These are phyloP conservation scores for Agaricus blazei DNA, from an alignment of 768 basidiomycete species.

Conservation along the genomic window DNA sequence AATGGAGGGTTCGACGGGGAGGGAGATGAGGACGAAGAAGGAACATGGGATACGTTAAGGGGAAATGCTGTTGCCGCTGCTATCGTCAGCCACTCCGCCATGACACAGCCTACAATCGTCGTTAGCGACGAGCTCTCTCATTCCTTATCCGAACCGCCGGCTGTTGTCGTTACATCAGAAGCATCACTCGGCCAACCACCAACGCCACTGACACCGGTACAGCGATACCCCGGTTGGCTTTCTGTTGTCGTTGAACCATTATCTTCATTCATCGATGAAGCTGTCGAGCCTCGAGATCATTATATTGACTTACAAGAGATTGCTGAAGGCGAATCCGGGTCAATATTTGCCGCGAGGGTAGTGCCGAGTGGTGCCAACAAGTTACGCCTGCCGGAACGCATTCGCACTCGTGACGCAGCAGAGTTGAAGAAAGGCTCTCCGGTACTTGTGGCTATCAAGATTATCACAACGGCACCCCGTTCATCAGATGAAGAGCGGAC, in stretches of 20 bases:
- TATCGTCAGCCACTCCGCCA: slow-evolving; percentile 18
- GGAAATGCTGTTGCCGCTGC: slow-evolving; percentile 22
- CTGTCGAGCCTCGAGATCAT: slow-evolving; percentile 54
- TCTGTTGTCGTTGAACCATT: slow-evolving; percentile 54
- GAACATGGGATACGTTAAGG: slow-evolving; percentile 13
- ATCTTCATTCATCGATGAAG: slow-evolving; percentile 58
- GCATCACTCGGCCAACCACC: slow-evolving; percentile 9
- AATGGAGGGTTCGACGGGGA: slow-evolving; percentile 12
- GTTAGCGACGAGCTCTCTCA: slow-evolving; percentile 22
- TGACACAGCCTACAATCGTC: slow-evolving; percentile 27
- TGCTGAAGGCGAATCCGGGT: slow-evolving; percentile 80
- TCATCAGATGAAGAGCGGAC: background rate
- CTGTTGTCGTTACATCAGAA: slow-evolving; percentile 21
- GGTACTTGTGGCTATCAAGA: slow-evolving; percentile 72
- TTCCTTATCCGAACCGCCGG: slow-evolving; percentile 1
- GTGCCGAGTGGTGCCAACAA: slow-evolving; percentile 24
- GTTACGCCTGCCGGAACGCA: slow-evolving; percentile 33
- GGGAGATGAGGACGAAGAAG: slow-evolving; percentile 17
- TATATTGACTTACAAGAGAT: slow-evolving; percentile 73
- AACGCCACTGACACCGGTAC: slow-evolving; percentile 38
- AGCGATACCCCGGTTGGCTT: slow-evolving; percentile 59
- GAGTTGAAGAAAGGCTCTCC: slow-evolving; percentile 26
- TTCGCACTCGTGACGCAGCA: slow-evolving; percentile 33
- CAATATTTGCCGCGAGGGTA: slow-evolving; percentile 48
- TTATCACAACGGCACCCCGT: slow-evolving; percentile 50